These are phyloP conservation scores for Pleodorina starrii DNA, from an alignment of 139 green algal genomes.

Conservation along the genomic window DNA sequence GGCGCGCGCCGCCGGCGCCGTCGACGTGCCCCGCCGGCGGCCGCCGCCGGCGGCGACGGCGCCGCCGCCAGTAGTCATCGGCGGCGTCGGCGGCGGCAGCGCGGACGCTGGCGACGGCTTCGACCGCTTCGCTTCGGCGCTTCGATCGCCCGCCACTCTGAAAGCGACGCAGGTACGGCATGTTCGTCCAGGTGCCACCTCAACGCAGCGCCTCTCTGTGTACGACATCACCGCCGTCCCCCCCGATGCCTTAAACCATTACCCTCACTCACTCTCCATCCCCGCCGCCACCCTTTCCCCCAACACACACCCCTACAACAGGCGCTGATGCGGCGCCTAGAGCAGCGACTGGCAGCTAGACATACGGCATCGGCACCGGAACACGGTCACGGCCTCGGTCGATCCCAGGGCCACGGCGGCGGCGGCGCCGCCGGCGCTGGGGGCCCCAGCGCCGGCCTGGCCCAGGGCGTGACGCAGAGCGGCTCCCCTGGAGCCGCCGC, in stretches of 20 bases:
- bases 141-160: constrained; percentile 74
- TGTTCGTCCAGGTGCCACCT: not conserved
- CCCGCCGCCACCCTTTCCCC: too few relatives aligned
- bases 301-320: not conserved
- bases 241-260: too few relatives aligned
- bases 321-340: constrained; percentile 76
- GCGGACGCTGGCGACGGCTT: constrained; percentile 62
- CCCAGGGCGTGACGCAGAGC: too few relatives aligned
- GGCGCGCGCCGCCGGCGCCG: not conserved
- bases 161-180: constrained; percentile 58
- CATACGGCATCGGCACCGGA: not conserved
- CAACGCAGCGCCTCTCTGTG: too few relatives aligned
- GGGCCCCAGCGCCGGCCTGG: not conserved
- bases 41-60: not conserved
- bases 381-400: not conserved
- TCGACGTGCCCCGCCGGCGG: constrained; percentile 8
- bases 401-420: not conserved
- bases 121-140: constrained; percentile 76
- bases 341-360: constrained; percentile 52
- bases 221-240: too few relatives aligned
- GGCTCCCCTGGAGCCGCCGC: too few relatives aligned
- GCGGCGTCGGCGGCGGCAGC: not conserved
- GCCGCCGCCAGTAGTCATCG: not conserved
- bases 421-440: not conserved
- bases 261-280: too few relatives aligned